Percentiles rank a stretch among this genome's conserved stretches.
Conservation (phyloP, 352 stramenopile genomes). For the Paralagenidium karlingii region DNA sequence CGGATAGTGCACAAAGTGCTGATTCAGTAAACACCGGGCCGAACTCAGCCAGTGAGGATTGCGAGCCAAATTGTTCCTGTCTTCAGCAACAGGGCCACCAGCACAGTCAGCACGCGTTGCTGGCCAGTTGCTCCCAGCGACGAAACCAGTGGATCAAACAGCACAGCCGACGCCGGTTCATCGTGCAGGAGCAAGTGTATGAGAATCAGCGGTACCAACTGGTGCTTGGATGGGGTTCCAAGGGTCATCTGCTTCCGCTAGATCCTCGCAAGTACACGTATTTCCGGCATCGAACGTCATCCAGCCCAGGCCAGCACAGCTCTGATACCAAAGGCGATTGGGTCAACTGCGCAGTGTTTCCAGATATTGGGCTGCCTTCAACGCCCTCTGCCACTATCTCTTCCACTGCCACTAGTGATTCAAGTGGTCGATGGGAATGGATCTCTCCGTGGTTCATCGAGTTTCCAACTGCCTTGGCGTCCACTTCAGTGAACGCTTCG, state of each 20-base stretch:
- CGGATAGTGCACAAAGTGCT: no score
- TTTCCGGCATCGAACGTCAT: constrained; percentile 10
- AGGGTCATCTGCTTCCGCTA: constrained; percentile 53
- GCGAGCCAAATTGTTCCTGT: no score
- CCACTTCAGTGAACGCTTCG: no score
- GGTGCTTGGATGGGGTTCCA: constrained; percentile 60
- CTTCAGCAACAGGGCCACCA: no score
- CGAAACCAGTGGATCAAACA: no score
- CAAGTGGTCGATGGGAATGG: constrained; percentile 56
- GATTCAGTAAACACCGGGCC: no score
- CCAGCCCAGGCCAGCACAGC: constrained; percentile 1
- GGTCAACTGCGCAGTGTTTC: constrained; percentile 30
- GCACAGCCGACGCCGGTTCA: no score
- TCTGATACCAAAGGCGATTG: constrained; percentile 10
- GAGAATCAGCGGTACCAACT: constrained; percentile 63
- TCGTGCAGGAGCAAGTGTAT: constrained; percentile 33
- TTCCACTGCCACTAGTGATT: no score
- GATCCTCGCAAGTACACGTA: constrained; percentile 58
- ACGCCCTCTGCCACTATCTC: background rate
- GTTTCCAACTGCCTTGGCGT: no score
- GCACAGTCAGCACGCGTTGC: no score
- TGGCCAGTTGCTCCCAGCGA: no score
- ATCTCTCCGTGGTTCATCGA: constrained; percentile 63
- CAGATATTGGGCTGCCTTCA: constrained; percentile 31
- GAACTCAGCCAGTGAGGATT: no score